Evolutionary conservation across 2,329 filamentous ascomycete species (phyloP).

Genomic region (Nigrospora osmanthi): DNA sequence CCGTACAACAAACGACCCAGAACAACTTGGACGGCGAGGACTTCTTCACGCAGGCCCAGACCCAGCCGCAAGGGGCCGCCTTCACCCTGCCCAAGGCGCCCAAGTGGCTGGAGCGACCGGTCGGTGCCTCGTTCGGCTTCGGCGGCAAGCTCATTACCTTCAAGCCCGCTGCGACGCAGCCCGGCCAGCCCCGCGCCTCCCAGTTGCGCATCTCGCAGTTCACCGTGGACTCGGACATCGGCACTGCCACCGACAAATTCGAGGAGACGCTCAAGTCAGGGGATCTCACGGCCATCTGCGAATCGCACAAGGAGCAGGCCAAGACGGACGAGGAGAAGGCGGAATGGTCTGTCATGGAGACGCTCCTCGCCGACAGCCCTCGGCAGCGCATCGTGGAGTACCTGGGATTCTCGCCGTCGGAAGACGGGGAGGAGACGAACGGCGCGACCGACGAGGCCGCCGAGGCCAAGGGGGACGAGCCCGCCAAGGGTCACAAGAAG

Average conservation of each 20-base stretch:
- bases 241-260: conserved; percentile 78
- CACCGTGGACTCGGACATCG: conserved; percentile 77
- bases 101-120: conserved; percentile 81
- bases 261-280: conserved; percentile 74
- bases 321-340: conserved; percentile 86
- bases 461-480: conserved; percentile 24
- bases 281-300: conserved; percentile 71
- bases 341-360: conserved; percentile 93
- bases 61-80: conserved; percentile 80
- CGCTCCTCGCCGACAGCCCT: conserved; percentile 77
- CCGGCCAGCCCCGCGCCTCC: conserved; percentile 61
- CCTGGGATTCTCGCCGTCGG: conserved; percentile 71
- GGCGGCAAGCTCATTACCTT: conserved; percentile 86
- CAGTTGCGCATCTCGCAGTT: conserved; percentile 82
- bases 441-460: conserved; percentile 30
- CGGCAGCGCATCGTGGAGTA: conserved; percentile 80
- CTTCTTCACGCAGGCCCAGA: conserved; percentile 91
- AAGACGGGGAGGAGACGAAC: conserved; percentile 51
- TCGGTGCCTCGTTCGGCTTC: conserved; percentile 87
- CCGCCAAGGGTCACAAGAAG: conserved; percentile 38
- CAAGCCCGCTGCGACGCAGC: conserved; percentile 46
- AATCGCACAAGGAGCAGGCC: conserved; percentile 66
- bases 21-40: conserved; percentile 80
- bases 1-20: conserved; percentile 58
- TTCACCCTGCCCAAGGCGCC: conserved; percentile 84